phyloP scores from a whole-genome alignment of 163 green algal species.

The Coccomyxa subellipsoidea region DNA sequence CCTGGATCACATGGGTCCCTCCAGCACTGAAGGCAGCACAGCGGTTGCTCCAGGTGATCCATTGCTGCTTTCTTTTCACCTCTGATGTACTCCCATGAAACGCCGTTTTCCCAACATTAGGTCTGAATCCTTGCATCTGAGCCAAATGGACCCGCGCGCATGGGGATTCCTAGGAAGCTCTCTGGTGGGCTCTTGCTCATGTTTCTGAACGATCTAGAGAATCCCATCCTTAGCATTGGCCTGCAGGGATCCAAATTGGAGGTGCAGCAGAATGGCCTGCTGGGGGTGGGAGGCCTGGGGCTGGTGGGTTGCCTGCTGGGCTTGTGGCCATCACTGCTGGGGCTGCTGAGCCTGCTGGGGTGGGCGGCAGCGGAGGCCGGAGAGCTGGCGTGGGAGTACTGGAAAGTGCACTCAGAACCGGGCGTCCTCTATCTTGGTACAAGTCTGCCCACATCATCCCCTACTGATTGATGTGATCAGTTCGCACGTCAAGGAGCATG shows the following conservation, averaged over 20 bases:
- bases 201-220: too few species aligned
- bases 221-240: too few species aligned
- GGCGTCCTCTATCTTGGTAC: not conserved
- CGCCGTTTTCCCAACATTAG: too few species aligned
- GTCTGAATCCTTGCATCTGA: too few species aligned
- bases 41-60: conserved; percentile 8
- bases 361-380: conserved; percentile 18
- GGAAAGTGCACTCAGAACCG: conserved; percentile 9
- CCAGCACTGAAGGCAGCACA: not conserved
- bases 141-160: too few species aligned
- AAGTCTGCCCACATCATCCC: not conserved
- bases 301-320: not conserved
- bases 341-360: conserved; percentile 17
- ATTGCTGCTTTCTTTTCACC: too few species aligned
- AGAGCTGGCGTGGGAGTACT: conserved; percentile 5
- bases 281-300: not conserved
- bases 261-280: not conserved
- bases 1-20: conserved; percentile 8
- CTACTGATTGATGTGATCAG: too few species aligned
- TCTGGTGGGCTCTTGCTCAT: too few species aligned
- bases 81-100: too few species aligned
- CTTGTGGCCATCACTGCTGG: conserved; percentile 6
- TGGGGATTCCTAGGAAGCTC: not conserved
- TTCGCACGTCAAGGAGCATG: too few species aligned
- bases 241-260: not conserved